Evolutionary conservation across 441 rosid species (phyloP).

Genomic region (Melianthus villosus): DNA sequence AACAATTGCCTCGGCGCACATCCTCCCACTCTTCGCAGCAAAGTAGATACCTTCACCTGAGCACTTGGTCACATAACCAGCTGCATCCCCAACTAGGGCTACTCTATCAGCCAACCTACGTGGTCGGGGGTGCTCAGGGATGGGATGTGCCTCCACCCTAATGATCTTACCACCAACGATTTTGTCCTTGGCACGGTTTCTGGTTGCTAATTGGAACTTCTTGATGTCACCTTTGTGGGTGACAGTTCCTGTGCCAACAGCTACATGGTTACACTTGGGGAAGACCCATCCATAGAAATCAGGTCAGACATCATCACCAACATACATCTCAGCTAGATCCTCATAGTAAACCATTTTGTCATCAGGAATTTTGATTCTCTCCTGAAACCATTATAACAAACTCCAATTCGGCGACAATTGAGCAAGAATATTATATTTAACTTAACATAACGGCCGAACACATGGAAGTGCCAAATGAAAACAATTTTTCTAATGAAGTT

Average conservation of each 20-base stretch:
- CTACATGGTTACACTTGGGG: constrained; percentile 88
- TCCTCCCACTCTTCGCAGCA: constrained; percentile 84
- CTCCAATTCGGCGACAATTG: background rate
- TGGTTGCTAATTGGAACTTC: constrained; percentile 70
- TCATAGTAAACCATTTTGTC: constrained; percentile 82
- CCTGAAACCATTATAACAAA: constrained; percentile 24
- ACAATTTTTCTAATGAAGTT: no score
- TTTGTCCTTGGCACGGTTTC: constrained; percentile 82
- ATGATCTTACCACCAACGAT: constrained; percentile 71
- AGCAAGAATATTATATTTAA: no score
- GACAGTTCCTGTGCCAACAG: constrained; percentile 86
- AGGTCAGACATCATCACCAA: constrained; percentile 84
- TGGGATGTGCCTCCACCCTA: constrained; percentile 80
- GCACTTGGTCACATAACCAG: constrained; percentile 82
- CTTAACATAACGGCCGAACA: no score
- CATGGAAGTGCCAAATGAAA: no score
- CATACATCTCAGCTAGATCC: constrained; percentile 80
- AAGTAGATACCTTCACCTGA: constrained; percentile 85
- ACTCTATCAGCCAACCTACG: constrained; percentile 47
- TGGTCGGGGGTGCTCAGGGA: constrained; percentile 77
- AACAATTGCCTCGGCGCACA: constrained; percentile 81
- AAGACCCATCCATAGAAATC: constrained; percentile 93
- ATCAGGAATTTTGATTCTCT: constrained; percentile 62
- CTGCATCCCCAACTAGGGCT: constrained; percentile 76
- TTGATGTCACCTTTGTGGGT: constrained; percentile 86